Percentiles rank a stretch among this genome's conserved stretches.
Evolutionary conservation across 768 basidiomycete genomes (phyloP).

Genomic region (Lentinula lateritia): DNA sequence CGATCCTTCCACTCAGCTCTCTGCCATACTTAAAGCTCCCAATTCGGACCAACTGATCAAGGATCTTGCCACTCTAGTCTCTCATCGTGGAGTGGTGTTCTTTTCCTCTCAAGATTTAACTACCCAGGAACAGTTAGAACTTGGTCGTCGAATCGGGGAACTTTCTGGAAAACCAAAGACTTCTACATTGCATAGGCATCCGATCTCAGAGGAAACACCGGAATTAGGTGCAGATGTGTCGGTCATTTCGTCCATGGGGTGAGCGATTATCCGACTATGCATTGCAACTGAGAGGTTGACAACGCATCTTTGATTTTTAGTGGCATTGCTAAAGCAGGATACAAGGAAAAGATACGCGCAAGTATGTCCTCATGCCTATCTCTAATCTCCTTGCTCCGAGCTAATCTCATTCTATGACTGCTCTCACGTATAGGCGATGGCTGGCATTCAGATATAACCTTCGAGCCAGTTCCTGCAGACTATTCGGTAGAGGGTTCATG

Average conservation of each 20-base stretch:
- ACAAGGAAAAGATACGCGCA: slow-evolving; percentile 26
- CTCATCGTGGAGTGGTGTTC: slow-evolving; percentile 60
- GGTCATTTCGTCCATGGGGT: slow-evolving; percentile 44
- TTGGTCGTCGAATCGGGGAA: slow-evolving; percentile 43
- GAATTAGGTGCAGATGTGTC: slow-evolving; percentile 50
- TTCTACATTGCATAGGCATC: slow-evolving; percentile 50
- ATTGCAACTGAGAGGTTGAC: neutral
- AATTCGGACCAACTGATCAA: slow-evolving; percentile 46
- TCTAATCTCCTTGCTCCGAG: neutral
- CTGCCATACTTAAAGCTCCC: slow-evolving; percentile 33
- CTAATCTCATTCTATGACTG: neutral
- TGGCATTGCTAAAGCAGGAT: slow-evolving; percentile 32
- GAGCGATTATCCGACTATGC: slow-evolving; percentile 7
- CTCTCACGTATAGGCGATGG: slow-evolving; percentile 14
- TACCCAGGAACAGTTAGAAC: slow-evolving; percentile 43
- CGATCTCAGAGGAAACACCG: slow-evolving; percentile 41
- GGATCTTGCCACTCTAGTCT: slow-evolving; percentile 48
- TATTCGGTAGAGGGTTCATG: slow-evolving; percentile 34
- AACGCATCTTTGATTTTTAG: slow-evolving; percentile 14
- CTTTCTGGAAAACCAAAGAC: slow-evolving; percentile 42
- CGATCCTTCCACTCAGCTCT: slow-evolving; percentile 37
- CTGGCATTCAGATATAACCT: slow-evolving; percentile 58
- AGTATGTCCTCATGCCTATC: slow-evolving; percentile 18
- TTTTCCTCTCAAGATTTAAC: slow-evolving; percentile 51
- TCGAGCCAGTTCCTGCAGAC: slow-evolving; percentile 55